These are phyloP conservation scores for Lecanosticta acicola DNA, from an alignment of 2,329 filamentous ascomycete species.

Conservation along the genomic window DNA sequence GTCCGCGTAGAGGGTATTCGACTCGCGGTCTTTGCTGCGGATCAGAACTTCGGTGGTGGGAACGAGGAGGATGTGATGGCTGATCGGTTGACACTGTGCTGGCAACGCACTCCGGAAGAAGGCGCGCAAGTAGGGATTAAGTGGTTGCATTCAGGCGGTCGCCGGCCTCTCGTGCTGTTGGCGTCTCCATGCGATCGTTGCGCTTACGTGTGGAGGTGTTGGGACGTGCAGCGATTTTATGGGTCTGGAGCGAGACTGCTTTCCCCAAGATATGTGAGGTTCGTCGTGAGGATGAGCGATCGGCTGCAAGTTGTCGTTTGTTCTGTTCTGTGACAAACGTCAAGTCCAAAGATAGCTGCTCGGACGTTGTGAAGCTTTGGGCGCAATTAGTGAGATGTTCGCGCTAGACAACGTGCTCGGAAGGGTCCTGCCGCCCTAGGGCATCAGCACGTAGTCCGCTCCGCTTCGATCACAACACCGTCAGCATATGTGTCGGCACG, in stretches of 20 bases:
- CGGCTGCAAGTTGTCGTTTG: too few species aligned
- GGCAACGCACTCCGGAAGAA: conserved; percentile 96
- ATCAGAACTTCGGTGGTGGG: conserved; percentile 89
- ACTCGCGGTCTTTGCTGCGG: conserved; percentile 80
- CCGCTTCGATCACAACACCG: too few species aligned
- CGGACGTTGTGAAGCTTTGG: too few species aligned
- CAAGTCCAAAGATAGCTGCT: too few species aligned
- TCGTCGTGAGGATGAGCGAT: too few species aligned
- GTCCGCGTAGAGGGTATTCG: conserved; percentile 68
- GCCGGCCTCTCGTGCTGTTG: background rate
- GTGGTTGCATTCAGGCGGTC: conserved; percentile 28
- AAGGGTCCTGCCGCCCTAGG: too few species aligned
- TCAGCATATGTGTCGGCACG: too few species aligned
- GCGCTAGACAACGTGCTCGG: too few species aligned
- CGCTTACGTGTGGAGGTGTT: background rate
- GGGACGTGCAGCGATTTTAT: background rate
- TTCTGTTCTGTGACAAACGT: too few species aligned
- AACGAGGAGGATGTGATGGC: conserved; percentile 89
- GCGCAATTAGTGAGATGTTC: too few species aligned
- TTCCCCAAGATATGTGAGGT: too few species aligned
- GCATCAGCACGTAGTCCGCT: too few species aligned
- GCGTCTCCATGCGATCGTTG: background rate
- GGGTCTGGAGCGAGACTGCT: background rate
- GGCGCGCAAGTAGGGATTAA: conserved; percentile 97
- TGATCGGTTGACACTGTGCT: conserved; percentile 82